Evolutionary conservation across 176 grass and related monocot genomes (phyloP).

Genomic region (Pharus latifolius): DNA sequence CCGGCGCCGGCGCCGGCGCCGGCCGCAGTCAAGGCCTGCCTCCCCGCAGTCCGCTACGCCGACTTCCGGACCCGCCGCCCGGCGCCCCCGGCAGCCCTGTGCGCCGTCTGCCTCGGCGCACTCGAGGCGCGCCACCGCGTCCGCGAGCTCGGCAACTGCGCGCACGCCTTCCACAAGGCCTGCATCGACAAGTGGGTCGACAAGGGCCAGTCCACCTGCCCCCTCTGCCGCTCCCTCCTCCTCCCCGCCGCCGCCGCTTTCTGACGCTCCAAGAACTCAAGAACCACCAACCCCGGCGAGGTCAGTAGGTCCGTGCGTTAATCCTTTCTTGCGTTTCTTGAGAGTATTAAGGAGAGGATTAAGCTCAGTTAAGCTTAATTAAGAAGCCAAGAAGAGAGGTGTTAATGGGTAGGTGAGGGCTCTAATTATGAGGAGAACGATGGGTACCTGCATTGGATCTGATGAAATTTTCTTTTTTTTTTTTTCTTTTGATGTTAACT

Average conservation of each 20-base stretch:
- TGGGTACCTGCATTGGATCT: conserved; percentile 49
- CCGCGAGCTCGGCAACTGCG: conserved; percentile 63
- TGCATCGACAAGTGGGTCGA: conserved; percentile 93
- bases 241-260: conserved; percentile 19
- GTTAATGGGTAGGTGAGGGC: conserved; percentile 21
- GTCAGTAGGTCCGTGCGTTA: conserved; percentile 13
- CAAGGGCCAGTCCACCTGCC: conserved; percentile 67
- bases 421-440: conserved; percentile 50
- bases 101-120: conserved; percentile 66
- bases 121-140: conserved; percentile 47
- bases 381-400: neutral
- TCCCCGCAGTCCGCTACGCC: conserved; percentile 36
- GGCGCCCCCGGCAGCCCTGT: neutral
- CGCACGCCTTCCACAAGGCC: conserved; percentile 69
- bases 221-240: conserved; percentile 53
- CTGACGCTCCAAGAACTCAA: neutral
- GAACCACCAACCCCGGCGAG: neutral
- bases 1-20: neutral
- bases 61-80: conserved; percentile 11
- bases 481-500: neutral
- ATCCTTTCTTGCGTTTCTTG: conserved; percentile 6
- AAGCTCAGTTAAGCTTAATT: neutral
- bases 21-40: conserved; percentile 38
- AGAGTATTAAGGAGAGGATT: neutral
- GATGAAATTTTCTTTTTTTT: neutral